Percentiles rank a stretch among this genome's conserved stretches.
phyloP scores from a whole-genome alignment of 139 green algal species.

The Astrephomene gubernaculifera region DNA sequence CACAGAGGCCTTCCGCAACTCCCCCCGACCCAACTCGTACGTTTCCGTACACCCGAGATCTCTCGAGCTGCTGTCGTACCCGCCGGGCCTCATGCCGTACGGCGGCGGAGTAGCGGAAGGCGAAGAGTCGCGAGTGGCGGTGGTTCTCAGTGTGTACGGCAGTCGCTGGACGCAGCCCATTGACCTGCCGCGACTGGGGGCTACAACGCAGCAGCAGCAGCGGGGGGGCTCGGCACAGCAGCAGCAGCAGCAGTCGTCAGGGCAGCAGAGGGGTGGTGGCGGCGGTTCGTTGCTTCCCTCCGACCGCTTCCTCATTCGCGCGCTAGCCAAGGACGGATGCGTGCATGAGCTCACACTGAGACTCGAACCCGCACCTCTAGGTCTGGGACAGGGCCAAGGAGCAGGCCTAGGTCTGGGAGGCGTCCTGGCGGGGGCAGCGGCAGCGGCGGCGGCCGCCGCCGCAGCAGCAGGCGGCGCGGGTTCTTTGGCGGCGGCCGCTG shows the following conservation, averaged over 20 bases:
- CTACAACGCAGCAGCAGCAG: no score
- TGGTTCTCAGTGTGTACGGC: constrained; percentile 45
- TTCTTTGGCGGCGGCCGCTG: no score
- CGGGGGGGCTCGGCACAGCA: no score
- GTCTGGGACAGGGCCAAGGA: neutral
- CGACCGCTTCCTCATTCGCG: constrained; percentile 31
- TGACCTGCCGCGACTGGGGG: constrained; percentile 31
- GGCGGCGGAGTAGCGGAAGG: constrained; percentile 1
- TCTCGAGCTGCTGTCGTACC: constrained; percentile 79
- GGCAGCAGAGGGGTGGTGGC: neutral
- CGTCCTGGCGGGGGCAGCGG: no score
- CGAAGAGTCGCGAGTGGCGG: neutral
- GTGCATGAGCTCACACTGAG: constrained; percentile 71
- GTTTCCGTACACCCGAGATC: constrained; percentile 56
- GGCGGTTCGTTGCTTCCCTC: neutral
- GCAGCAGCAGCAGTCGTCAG: neutral
- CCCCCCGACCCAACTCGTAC: neutral
- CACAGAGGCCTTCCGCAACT: constrained; percentile 53
- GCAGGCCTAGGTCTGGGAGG: neutral
- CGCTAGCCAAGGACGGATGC: constrained; percentile 46
- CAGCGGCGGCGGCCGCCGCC: neutral
- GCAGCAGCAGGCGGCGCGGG: neutral
- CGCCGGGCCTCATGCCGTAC: constrained; percentile 16
- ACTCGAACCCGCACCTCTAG: constrained; percentile 53
- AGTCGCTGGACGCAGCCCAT: constrained; percentile 55